A percentile compares a stretch with the other conserved stretches of the same genome.
Conservation (phyloP, 305 asterid species). For the Fraxinus floribunda region DNA sequence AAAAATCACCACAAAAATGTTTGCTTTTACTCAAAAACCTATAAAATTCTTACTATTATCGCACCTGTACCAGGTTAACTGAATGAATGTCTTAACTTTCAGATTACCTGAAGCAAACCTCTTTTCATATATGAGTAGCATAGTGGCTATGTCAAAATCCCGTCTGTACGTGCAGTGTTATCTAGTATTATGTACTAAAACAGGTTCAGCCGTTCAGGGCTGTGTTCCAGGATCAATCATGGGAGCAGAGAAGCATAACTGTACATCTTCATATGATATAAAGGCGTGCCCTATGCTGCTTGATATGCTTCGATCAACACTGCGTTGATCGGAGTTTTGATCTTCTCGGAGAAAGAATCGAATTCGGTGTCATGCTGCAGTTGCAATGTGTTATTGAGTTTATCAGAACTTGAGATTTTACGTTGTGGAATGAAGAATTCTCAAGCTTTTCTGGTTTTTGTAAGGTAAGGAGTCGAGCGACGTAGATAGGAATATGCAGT, state of each 20-base stretch:
- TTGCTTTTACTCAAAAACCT: neutral
- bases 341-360: constrained; percentile 32
- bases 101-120: neutral
- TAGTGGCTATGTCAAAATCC: no score
- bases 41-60: neutral
- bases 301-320: constrained; percentile 48
- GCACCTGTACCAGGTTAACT: neutral
- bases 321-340: constrained; percentile 40
- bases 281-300: constrained; percentile 49
- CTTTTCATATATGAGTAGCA: neutral
- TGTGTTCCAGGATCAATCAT: neutral
- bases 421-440: neutral
- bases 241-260: neutral
- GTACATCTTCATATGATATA: constrained; percentile 59
- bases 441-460: neutral
- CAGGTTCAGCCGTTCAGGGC: neutral
- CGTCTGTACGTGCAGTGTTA: neutral
- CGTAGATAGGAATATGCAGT: constrained; percentile 38
- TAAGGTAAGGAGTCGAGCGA: constrained; percentile 22
- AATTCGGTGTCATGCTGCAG: constrained; percentile 31
- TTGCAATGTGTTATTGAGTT: neutral
- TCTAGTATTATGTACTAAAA: neutral
- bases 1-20: neutral
- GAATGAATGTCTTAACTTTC: neutral
- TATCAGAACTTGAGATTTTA: constrained; percentile 5